Conservation (phyloP, 129 eudicot genomes). For the Flaveria trinervia region DNA sequence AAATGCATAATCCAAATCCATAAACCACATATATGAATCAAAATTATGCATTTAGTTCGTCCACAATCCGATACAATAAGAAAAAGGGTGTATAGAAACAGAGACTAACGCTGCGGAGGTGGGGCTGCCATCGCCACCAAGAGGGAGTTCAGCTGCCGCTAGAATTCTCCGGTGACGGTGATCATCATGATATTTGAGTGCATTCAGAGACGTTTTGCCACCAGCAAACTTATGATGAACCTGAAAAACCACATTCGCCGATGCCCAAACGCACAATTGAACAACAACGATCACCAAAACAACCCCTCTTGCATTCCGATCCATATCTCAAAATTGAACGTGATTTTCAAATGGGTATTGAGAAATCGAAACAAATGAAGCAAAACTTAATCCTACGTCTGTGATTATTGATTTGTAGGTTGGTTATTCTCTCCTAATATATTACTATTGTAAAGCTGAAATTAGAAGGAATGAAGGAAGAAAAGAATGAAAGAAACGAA, state of each 20-base stretch:
- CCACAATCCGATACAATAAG: background rate
- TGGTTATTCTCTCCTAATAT: background rate
- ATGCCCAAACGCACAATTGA: constrained; percentile 29
- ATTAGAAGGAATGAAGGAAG: background rate
- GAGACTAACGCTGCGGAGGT: constrained; percentile 65
- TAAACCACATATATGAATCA: constrained; percentile 2
- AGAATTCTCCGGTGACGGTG: constrained; percentile 67
- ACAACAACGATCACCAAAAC: constrained; percentile 31
- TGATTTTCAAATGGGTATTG: background rate
- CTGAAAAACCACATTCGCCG: constrained; percentile 60
- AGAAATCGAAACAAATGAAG: background rate
- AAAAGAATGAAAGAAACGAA: background rate
- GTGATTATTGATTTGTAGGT: background rate
- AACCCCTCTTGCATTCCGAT: constrained; percentile 30
- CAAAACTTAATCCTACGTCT: background rate
- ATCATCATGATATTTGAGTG: constrained; percentile 50
- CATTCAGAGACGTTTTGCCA: constrained; percentile 32
- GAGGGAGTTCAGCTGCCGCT: constrained; percentile 50
- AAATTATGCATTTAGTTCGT: too few relatives aligned
- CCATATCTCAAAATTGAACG: constrained; percentile 32
- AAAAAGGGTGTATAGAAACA: constrained; percentile 1
- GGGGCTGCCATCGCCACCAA: constrained; percentile 80
- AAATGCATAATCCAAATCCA: background rate
- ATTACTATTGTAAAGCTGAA: background rate
- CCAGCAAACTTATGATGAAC: constrained; percentile 65